Evolutionary conservation across 257 asterid species (phyloP).

Genomic region (Jacaranda mimosifolia): DNA sequence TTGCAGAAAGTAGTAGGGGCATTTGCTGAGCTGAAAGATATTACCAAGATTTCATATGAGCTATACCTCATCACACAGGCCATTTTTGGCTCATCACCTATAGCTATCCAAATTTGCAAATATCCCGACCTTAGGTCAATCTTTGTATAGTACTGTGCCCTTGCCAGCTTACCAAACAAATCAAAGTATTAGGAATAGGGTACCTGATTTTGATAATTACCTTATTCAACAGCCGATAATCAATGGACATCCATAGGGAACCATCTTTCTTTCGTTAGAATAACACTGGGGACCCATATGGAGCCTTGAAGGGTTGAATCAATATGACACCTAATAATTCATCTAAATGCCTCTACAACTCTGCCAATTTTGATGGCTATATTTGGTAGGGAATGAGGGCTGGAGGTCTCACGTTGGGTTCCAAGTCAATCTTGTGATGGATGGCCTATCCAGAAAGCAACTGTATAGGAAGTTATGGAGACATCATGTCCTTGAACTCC

Average conservation of each 20-base stretch:
- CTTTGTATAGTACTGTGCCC: not conserved
- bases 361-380: not conserved
- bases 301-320: not conserved
- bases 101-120: not conserved
- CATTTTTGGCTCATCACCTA: not conserved
- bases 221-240: no score
- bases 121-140: not conserved
- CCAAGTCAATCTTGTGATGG: not conserved
- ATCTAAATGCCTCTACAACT: not conserved
- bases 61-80: not conserved
- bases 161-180: not conserved
- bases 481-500: not conserved
- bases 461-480: not conserved
- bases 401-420: not conserved
- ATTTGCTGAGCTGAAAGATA: no score
- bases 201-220: not conserved
- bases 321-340: no score
- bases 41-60: no score
- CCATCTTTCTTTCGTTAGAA: no score
- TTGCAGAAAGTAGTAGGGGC: no score
- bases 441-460: not conserved
- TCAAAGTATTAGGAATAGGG: not conserved
- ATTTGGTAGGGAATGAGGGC: not conserved
- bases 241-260: no score
- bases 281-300: not conserved